Conservation (phyloP, 2,329 filamentous ascomycete genomes). For the Camillea tinctor region DNA sequence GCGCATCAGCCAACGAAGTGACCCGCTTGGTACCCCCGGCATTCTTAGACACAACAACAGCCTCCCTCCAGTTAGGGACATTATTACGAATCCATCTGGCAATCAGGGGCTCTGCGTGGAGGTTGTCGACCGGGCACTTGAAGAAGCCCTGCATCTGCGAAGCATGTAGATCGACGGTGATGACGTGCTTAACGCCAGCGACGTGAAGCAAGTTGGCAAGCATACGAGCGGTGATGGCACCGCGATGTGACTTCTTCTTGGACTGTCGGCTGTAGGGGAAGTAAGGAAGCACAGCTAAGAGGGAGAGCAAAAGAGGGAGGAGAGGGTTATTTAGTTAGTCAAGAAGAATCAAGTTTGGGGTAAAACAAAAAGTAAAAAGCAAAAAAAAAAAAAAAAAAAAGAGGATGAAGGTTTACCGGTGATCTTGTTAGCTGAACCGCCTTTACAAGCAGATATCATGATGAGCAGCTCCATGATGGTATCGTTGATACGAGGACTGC, state of each 20-base stretch:
- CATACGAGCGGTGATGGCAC: conserved; percentile 96
- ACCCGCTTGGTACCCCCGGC: conserved; percentile 96
- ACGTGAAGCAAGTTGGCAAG: conserved; percentile 91
- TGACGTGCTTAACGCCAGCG: conserved; percentile 94
- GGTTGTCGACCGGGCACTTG: conserved; percentile 94
- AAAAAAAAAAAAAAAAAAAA: conserved; percentile 1
- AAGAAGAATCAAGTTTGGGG: no score
- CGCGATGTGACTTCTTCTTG: conserved; percentile 97
- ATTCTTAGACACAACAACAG: conserved; percentile 97
- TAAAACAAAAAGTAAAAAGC: no score
- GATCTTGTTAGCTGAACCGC: conserved; percentile 93
- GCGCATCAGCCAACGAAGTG: conserved; percentile 88
- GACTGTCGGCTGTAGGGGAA: conserved; percentile 99
- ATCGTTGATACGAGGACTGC: conserved; percentile 94
- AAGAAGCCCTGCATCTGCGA: conserved; percentile 99
- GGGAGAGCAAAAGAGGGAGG: no score
- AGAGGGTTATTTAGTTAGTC: no score
- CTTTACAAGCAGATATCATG: conserved; percentile 98
- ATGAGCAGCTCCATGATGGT: conserved; percentile 99
- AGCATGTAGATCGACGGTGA: conserved; percentile 93
- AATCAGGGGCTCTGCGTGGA: conserved; percentile 92
- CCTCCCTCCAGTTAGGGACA: conserved; percentile 82
- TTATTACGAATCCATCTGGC: conserved; percentile 93
- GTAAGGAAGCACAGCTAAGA: conserved; percentile 78
- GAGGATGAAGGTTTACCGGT: conserved; percentile 64